Evolutionary conservation across 164 flowering plant genomes (phyloP).

Genomic region (Cinnamomum chago): DNA sequence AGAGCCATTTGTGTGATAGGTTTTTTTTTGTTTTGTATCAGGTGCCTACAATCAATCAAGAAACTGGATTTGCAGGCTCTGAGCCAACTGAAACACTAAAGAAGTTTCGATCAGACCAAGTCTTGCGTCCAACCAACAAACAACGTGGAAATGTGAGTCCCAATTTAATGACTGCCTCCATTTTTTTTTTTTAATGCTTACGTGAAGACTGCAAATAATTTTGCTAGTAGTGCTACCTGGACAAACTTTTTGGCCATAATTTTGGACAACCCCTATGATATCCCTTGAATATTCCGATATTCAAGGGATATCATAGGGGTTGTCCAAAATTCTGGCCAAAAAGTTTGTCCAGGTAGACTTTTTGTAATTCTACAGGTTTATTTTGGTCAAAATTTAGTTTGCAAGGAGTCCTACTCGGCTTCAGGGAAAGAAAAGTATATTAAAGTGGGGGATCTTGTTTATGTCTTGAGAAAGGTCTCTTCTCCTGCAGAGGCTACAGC

Average conservation of each 20-base stretch:
- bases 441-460: conserved; percentile 63
- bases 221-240: too few species aligned
- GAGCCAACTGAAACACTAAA: conserved; percentile 69
- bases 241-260: too few species aligned
- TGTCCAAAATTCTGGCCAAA: too few species aligned
- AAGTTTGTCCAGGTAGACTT: too few species aligned
- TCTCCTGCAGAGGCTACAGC: conserved; percentile 60
- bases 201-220: neutral
- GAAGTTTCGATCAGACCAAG: conserved; percentile 67
- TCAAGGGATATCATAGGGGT: too few species aligned
- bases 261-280: too few species aligned
- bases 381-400: conserved; percentile 76
- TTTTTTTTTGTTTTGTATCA: conserved; percentile 24
- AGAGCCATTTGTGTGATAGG: neutral
- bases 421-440: conserved; percentile 39
- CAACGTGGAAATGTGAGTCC: conserved; percentile 53
- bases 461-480: conserved; percentile 42
- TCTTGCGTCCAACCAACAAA: conserved; percentile 52
- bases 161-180: neutral
- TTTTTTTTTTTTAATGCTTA: neutral
- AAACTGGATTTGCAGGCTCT: too few species aligned
- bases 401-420: conserved; percentile 34
- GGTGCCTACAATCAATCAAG: conserved; percentile 81
- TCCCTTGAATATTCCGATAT: too few species aligned
- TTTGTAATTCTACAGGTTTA: conserved; percentile 59